phyloP scores from a whole-genome alignment of 371 early-diverging fungal species.

The Fennellomyces sp. region DNA sequence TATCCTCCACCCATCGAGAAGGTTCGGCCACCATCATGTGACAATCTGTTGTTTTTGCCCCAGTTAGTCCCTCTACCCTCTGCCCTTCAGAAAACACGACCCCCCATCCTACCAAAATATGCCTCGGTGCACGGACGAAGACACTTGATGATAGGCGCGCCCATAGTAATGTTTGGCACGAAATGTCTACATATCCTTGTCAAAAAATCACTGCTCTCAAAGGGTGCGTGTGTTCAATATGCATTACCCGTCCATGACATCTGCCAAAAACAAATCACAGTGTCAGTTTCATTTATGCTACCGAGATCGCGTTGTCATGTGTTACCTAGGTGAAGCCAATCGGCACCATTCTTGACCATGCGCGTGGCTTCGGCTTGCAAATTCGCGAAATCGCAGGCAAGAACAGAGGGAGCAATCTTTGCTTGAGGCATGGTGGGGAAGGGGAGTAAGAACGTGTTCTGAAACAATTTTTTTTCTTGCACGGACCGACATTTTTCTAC shows the following conservation, averaged over 20 bases:
- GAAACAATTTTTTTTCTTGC: slow-evolving; percentile 4
- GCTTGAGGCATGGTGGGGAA: slow-evolving; percentile 63
- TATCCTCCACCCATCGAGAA: slow-evolving; percentile 92
- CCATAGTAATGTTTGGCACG: slow-evolving; percentile 97
- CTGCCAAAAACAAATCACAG: slow-evolving; percentile 29
- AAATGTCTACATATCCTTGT: slow-evolving; percentile 74
- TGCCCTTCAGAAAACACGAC: neutral
- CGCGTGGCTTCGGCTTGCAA: slow-evolving; percentile 88
- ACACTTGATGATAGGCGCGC: slow-evolving; percentile 91
- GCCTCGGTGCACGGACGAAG: slow-evolving; percentile 89
- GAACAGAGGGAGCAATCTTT: slow-evolving; percentile 91
- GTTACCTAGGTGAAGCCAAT: slow-evolving; percentile 93
- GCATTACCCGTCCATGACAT: slow-evolving; percentile 82
- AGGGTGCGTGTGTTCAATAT: neutral
- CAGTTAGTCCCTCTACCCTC: neutral
- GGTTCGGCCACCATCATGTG: slow-evolving; percentile 98
- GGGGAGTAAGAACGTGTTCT: neutral
- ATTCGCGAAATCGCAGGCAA: slow-evolving; percentile 91
- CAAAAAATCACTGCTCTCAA: neutral
- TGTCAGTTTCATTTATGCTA: neutral
- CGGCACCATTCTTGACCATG: slow-evolving; percentile 91
- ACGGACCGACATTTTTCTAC: neutral
- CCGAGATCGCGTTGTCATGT: neutral
- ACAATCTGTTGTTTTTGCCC: slow-evolving; percentile 69
- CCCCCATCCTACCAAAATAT: slow-evolving; percentile 71